These are phyloP conservation scores for Bolboschoenoplectus hybrid DNA, from an alignment of 202 grass and related monocot species.

Conservation along the genomic window DNA sequence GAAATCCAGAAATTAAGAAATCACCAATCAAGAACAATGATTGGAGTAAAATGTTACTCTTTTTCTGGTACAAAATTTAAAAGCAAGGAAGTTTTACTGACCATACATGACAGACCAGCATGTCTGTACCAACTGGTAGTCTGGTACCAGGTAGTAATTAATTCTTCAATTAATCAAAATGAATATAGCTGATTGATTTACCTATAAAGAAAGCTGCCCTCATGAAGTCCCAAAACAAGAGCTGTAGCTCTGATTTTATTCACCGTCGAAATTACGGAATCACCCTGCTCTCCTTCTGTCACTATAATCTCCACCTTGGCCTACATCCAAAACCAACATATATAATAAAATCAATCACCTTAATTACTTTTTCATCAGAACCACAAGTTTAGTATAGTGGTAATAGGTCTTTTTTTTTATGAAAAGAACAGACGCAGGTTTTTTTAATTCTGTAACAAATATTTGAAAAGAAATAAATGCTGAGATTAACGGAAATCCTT, in stretches of 20 bases:
- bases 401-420: too few species aligned
- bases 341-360: too few species aligned
- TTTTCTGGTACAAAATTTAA: too few species aligned
- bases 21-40: neutral
- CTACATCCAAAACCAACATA: too few species aligned
- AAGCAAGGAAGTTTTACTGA: too few species aligned
- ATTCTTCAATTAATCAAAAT: neutral
- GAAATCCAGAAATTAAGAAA: conserved; percentile 11
- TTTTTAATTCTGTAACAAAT: too few species aligned
- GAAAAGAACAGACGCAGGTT: too few species aligned
- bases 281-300: conserved; percentile 69
- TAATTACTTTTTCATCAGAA: too few species aligned
- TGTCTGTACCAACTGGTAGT: neutral
- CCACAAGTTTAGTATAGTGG: too few species aligned
- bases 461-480: too few species aligned
- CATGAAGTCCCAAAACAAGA: conserved; percentile 84
- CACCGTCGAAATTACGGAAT: conserved; percentile 61
- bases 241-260: conserved; percentile 63
- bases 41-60: neutral
- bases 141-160: neutral
- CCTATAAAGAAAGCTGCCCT: conserved; percentile 85
- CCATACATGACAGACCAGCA: neutral
- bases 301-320: conserved; percentile 96
- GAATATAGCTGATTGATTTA: too few species aligned
- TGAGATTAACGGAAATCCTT: too few species aligned